Evolutionary conservation across 2,329 filamentous ascomycete genomes (phyloP).

Genomic region (Xylariaceae sp.): DNA sequence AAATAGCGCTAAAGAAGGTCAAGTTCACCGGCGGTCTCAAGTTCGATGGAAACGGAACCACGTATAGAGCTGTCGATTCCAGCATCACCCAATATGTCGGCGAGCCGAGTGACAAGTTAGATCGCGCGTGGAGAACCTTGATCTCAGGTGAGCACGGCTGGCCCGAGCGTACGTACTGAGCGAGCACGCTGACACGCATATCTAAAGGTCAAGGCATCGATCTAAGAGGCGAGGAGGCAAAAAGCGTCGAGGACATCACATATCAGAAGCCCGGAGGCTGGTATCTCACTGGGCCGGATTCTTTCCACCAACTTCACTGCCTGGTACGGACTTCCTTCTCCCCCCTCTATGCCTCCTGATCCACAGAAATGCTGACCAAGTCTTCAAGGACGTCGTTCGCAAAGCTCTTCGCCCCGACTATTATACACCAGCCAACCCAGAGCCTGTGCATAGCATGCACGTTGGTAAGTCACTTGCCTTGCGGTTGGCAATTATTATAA

Average conservation of each 20-base stretch:
- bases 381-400: background rate
- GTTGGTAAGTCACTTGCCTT: background rate
- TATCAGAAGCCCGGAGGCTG: constrained; percentile 5
- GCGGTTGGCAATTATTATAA: background rate
- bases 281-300: constrained; percentile 4
- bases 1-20: background rate
- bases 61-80: background rate
- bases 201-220: background rate
- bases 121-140: background rate
- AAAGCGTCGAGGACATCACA: background rate
- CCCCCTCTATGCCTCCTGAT: too few relatives aligned
- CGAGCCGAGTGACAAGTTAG: constrained; percentile 3
- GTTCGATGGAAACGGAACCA: constrained; percentile 8
- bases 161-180: too few relatives aligned
- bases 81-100: constrained; percentile 3
- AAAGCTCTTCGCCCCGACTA: constrained; percentile 9
- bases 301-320: constrained; percentile 11
- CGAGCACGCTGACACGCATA: background rate
- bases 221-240: background rate
- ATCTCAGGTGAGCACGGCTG: background rate
- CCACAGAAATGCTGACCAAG: background rate
- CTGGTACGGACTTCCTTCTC: too few relatives aligned
- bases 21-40: constrained; percentile 7
- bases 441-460: constrained; percentile 12
- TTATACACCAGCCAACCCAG: background rate